A percentile compares a stretch with the other conserved stretches of the same genome.
Conservation (phyloP, 106 monocot genomes). For the Platanthera zijinensis region DNA sequence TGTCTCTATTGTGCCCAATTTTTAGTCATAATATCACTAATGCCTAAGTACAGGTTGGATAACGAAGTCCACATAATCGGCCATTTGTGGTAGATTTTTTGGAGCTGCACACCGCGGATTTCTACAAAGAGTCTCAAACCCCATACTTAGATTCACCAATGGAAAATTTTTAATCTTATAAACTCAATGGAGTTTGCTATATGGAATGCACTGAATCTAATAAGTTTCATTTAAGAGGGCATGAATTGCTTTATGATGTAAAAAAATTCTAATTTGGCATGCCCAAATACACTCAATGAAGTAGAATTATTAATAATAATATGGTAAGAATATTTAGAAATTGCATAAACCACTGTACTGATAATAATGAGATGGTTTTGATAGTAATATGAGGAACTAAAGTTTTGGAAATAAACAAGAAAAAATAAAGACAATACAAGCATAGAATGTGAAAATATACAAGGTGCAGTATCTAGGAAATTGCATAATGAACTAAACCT, state of each 20-base stretch:
- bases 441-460: neutral
- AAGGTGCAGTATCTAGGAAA: neutral
- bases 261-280: neutral
- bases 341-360: neutral
- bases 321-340: neutral
- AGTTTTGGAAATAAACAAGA: neutral
- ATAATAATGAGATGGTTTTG: neutral
- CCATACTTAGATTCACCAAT: too few species aligned
- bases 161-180: too few species aligned
- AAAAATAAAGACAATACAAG: neutral
- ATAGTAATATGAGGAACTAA: neutral
- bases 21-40: too few species aligned
- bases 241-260: neutral
- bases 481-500: slow-evolving; percentile 33
- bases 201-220: neutral
- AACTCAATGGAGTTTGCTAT: neutral
- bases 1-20: too few species aligned
- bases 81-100: too few species aligned
- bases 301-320: neutral
- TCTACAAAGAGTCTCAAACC: too few species aligned
- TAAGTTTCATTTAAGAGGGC: neutral
- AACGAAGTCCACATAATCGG: too few species aligned
- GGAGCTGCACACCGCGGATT: too few species aligned
- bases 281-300: neutral
- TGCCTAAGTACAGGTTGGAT: too few species aligned